A percentile compares a stretch with the other conserved stretches of the same genome.
Conservation (phyloP, 257 asterid genomes). For the Asclepias syriaca region DNA sequence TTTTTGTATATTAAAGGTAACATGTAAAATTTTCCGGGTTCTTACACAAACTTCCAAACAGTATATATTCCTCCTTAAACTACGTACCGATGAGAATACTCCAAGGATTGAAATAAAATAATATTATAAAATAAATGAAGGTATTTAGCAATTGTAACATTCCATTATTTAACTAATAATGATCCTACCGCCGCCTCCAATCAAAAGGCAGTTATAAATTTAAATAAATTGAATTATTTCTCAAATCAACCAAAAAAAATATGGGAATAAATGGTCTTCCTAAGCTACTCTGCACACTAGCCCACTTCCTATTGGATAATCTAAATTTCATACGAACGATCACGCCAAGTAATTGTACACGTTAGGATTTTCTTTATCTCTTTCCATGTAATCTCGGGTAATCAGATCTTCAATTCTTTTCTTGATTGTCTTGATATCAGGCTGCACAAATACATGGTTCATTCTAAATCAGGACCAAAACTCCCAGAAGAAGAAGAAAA, state of each 20-base stretch:
- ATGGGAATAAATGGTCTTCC: not conserved
- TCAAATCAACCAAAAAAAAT: not conserved
- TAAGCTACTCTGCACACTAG: slow-evolving; percentile 4
- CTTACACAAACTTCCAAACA: no score
- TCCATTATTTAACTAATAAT: not conserved
- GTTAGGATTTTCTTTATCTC: slow-evolving; percentile 43
- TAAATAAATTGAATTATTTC: not conserved
- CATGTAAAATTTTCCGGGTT: no score
- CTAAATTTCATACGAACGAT: slow-evolving; percentile 7
- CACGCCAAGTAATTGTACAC: slow-evolving; percentile 41
- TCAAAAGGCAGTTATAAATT: not conserved
- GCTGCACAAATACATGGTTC: slow-evolving; percentile 26
- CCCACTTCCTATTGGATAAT: not conserved
- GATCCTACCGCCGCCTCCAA: not conserved
- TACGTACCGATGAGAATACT: no score
- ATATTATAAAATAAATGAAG: no score
- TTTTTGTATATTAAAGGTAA: no score
- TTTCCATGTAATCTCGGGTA: slow-evolving; percentile 43
- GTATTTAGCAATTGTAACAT: no score
- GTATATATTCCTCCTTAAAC: no score
- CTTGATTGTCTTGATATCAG: slow-evolving; percentile 46
- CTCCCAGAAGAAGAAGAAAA: no score
- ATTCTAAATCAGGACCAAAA: not conserved
- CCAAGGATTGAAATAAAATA: no score
- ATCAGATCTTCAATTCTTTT: slow-evolving; percentile 56